Evolutionary conservation across 805 yeast species (phyloP), one percentile per base, ranked within the genome.

Genomic region (Nematodospora valgi): DNA sequence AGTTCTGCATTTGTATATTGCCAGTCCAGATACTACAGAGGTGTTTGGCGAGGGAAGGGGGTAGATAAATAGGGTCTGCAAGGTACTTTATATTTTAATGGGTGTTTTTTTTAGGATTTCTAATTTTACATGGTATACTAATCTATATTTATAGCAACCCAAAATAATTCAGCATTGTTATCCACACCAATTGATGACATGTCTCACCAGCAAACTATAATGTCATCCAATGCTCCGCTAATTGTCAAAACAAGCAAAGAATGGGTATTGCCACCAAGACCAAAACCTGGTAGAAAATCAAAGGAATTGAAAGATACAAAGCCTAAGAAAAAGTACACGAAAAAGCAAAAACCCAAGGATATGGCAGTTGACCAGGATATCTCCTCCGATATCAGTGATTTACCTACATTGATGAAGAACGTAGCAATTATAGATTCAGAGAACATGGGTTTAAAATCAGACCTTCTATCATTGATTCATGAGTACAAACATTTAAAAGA

Each of bases 231-330:
- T 23, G 8, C 34, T 6, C 5, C 11, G 18, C 7, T 24, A 24
- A 24, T 5, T 22, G 35, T 32, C 19, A 32, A 73, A 40, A 76
- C 83, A 2, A 71, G 78, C 6, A 72, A 66, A 34, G 78, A 72
- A 41, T 76, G 82, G 81, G 80, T 51, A 3, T 54, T 76, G 27
- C 82, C 82, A 4, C 81, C 82, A 8, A 57, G 82, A 37, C 82
- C 81, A 5, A 74, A 76, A 47, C 82, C 82, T 0, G 82, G 82
- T 4, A 51, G 68, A 40, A 78, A 78, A 56, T 83, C 82, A 29
- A 32, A 32, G 14, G 35, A 32, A 9, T 2, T 18, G 3, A 23
- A 23, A 10, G 16, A 14, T 8, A 15, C 12, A 7, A 27, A 27
- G 18, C 26, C 28, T 16, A 17, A 25, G 14, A 24, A 32, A 15